A percentile compares a stretch with the other conserved stretches of the same genome.
phyloP scores from a whole-genome alignment of 768 basidiomycete genomes.

The Chiua virens region DNA sequence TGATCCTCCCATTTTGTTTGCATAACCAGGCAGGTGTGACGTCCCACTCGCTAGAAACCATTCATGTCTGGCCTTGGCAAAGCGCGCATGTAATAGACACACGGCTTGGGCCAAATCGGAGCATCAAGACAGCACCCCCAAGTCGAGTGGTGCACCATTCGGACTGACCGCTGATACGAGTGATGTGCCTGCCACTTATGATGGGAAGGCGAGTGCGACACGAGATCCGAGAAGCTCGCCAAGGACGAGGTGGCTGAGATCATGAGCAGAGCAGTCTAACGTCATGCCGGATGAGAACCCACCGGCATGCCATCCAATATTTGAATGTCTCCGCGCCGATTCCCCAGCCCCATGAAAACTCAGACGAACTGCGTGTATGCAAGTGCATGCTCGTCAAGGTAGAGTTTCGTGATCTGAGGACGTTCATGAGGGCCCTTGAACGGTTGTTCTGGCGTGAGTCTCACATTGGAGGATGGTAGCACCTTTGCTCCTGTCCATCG shows the following conservation, averaged over 20 bases:
- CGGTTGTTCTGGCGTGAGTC: not conserved
- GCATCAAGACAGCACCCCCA: constrained; percentile 58
- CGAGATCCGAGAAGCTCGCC: constrained; percentile 83
- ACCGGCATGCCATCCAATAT: constrained; percentile 95
- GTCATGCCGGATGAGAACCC: constrained; percentile 28
- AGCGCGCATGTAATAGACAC: constrained; percentile 81
- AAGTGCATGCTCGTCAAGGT: constrained; percentile 79
- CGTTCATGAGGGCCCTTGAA: not conserved
- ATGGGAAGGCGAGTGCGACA: constrained; percentile 60
- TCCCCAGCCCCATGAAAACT: constrained; percentile 89
- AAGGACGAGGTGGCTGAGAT: constrained; percentile 75
- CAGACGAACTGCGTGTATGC: constrained; percentile 85
- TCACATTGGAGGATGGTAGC: constrained; percentile 86
- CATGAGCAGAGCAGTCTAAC: not conserved
- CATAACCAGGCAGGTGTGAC: constrained; percentile 68
- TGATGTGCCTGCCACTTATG: constrained; percentile 47
- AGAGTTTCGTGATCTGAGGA: constrained; percentile 79
- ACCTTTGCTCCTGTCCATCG: constrained; percentile 99
- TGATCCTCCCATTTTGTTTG: constrained; percentile 79
- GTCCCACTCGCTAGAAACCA: constrained; percentile 60
- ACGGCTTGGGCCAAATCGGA: constrained; percentile 77
- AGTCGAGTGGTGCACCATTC: constrained; percentile 38
- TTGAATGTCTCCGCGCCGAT: constrained; percentile 97
- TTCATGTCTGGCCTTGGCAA: constrained; percentile 73
- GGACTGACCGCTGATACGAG: constrained; percentile 18